A percentile compares a stretch with the other conserved stretches of the same genome.
These are phyloP conservation scores for Thozetella sp. DNA, from an alignment of 495 filamentous ascomycete species.

Conservation along the genomic window DNA sequence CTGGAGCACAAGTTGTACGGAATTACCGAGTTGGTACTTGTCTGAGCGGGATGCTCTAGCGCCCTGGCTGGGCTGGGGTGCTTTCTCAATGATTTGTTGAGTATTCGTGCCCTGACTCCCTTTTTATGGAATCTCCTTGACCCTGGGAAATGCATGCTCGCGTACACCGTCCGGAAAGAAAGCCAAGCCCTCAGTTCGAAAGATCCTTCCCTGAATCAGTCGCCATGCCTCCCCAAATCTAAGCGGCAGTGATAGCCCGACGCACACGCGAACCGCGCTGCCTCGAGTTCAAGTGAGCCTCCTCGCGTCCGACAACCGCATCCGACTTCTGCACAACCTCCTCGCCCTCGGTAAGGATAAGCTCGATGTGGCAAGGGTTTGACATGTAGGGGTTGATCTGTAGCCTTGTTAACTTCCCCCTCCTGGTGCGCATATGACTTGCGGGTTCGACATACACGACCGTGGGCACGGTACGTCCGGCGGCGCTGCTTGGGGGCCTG, in stretches of 20 bases:
- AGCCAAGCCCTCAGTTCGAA: conserved; percentile 35
- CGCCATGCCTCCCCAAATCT: conserved; percentile 28
- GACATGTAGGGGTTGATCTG: conserved; percentile 99
- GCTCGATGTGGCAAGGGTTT: conserved; percentile 99
- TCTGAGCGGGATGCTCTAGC: no score
- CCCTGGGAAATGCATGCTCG: conserved; percentile 41
- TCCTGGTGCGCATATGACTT: conserved; percentile 8
- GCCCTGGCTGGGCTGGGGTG: no score
- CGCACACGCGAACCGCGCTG: conserved; percentile 84
- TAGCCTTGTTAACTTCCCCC: conserved; percentile 20
- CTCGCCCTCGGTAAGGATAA: conserved; percentile 96
- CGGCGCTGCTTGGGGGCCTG: conserved; percentile 98
- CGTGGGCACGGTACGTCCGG: conserved; percentile 98
- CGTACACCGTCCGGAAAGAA: conserved; percentile 41
- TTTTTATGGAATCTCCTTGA: conserved; percentile 39
- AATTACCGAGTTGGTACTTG: no score
- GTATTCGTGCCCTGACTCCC: conserved; percentile 35
- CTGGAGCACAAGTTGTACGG: no score
- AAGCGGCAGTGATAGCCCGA: conserved; percentile 79
- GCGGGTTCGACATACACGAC: conserved; percentile 76
- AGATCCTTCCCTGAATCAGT: conserved; percentile 19
- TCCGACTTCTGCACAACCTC: conserved; percentile 88
- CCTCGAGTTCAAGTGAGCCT: conserved; percentile 72
- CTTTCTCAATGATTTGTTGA: conserved; percentile 36
- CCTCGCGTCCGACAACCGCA: conserved; percentile 60